Evolutionary conservation across 2,329 filamentous ascomycete genomes (phyloP).

Genomic region (Beauveria caledonica): DNA sequence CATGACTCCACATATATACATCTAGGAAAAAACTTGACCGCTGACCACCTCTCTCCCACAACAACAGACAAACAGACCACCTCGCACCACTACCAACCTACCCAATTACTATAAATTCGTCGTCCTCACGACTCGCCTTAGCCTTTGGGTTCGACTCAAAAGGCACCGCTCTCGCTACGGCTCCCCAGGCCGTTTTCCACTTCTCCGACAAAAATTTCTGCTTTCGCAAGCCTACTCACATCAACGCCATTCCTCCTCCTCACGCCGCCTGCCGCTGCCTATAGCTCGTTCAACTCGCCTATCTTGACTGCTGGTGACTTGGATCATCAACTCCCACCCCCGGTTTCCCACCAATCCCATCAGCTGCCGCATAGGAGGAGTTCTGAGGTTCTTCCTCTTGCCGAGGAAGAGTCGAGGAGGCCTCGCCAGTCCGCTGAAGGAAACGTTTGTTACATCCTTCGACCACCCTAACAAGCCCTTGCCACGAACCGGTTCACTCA

Average conservation of each 20-base stretch:
- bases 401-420: conserved; percentile 99
- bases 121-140: conserved; percentile 7
- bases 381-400: conserved; percentile 98
- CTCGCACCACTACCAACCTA: not conserved
- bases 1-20: conserved; percentile 7
- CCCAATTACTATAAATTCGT: not conserved
- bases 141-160: conserved; percentile 62
- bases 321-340: conserved; percentile 37
- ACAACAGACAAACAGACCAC: not conserved
- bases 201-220: conserved; percentile 64
- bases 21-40: conserved; percentile 9
- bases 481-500: conserved; percentile 30
- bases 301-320: conserved; percentile 41
- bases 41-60: conserved; percentile 10
- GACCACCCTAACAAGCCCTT: conserved; percentile 69
- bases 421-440: conserved; percentile 86
- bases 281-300: conserved; percentile 39
- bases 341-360: conserved; percentile 53
- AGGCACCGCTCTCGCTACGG: conserved; percentile 51
- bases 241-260: conserved; percentile 57
- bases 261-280: conserved; percentile 35
- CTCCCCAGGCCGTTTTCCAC: conserved; percentile 52
- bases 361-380: conserved; percentile 99
- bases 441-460: conserved; percentile 89
- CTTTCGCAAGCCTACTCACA: conserved; percentile 55